Base-by-base conservation (phyloP, 805 yeast species). In the Ogataea kodamae region DNA sequence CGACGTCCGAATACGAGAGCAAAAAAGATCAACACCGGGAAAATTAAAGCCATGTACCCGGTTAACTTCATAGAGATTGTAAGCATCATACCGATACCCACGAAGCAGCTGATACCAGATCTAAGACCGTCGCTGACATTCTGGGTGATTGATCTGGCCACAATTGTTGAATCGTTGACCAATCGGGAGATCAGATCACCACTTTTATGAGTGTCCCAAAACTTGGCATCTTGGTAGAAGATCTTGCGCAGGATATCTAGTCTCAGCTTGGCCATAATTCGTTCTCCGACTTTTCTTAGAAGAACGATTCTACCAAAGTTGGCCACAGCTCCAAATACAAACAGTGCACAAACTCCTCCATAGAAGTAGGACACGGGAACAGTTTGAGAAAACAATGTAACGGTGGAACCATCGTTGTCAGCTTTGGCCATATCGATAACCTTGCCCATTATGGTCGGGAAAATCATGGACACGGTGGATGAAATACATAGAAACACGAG, bases 81-180 rank as follows among this genome's bases (percentile, higher is more conserved):
- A 43, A 85, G 67, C 97, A 90, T 90, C 96, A 89, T 87, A 3
- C 85, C 74, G 28, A 89, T 64, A 5, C 97, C 97, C 24, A 86
- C 95, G 28, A 74, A 66, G 1, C 96, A 96, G 49, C 87, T 78
- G 13, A 90, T 76, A 1, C 78, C 57, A 0, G 97, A 79, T 38
- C 97, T 66, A 22, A 88, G 70, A n/a, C 97, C 97, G 55, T 90
- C 97, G 37, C 92, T 81, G 15, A 90, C 70, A 55, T 90, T 89
- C 47, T 83, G 90, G 20, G 96, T 86, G 12, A 90, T 75, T 0
- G 96, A 78, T 50, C 81, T 76, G 5, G 96, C 74, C 9, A 90
- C 94, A 26, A 90, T 77, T 18, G 88, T 86, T 1, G 96, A 83
- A 56, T 90, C 97, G 25, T 85, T 81, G 4, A 92, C 82, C 29